These are phyloP conservation scores for Calonectria pauciramosa DNA, from an alignment of 2,329 filamentous ascomycete genomes.

Conservation along the genomic window DNA sequence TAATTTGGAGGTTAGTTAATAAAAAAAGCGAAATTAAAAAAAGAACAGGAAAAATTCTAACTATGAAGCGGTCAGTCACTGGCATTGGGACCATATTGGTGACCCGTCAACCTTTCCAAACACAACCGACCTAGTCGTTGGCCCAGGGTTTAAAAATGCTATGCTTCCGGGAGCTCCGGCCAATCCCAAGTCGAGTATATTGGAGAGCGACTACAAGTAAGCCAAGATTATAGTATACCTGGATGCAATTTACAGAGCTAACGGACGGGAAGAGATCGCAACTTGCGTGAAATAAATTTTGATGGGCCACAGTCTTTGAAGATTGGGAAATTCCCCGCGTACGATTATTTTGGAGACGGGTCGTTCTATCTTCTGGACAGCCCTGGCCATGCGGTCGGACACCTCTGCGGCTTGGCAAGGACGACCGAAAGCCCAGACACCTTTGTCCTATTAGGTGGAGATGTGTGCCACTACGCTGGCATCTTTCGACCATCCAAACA, in stretches of 20 bases:
- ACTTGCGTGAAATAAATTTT: constrained; percentile 47
- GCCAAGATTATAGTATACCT: not conserved
- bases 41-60: not conserved
- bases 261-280: constrained; percentile 34
- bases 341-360: constrained; percentile 59
- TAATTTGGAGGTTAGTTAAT: constrained; percentile 38
- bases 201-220: constrained; percentile 52
- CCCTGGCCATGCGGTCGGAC: constrained; percentile 57
- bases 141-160: constrained; percentile 62
- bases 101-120: constrained; percentile 61
- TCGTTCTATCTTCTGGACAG: constrained; percentile 58
- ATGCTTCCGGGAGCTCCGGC: constrained; percentile 63
- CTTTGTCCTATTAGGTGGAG: constrained; percentile 59
- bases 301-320: constrained; percentile 37
- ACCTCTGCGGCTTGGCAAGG: constrained; percentile 58
- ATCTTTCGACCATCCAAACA: constrained; percentile 52
- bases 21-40: not conserved
- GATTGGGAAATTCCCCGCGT: constrained; percentile 54
- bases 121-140: constrained; percentile 63
- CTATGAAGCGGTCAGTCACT: constrained; percentile 50
- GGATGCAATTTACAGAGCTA: not conserved
- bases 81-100: constrained; percentile 67
- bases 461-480: constrained; percentile 57
- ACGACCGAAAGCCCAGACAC: constrained; percentile 50
- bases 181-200: constrained; percentile 50